A percentile compares a stretch with the other conserved stretches of the same genome.
phyloP scores from a whole-genome alignment of 192 early-diverging fungal species.

The Coemansia sp. region DNA sequence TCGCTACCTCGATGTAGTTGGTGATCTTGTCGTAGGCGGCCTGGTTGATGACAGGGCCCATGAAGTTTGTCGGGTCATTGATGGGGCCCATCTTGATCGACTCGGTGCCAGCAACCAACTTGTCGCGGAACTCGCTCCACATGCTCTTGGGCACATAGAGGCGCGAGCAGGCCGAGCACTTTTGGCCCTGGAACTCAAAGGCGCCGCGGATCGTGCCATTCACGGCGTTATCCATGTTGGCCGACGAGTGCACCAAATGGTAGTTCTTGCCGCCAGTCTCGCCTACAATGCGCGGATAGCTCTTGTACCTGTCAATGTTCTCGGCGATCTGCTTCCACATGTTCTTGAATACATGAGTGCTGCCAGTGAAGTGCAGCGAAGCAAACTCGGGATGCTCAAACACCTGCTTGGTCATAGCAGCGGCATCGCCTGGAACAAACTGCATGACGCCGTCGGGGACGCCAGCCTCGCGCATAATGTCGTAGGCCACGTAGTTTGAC shows the following conservation, averaged over 20 bases:
- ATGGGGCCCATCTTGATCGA: constrained; percentile 86
- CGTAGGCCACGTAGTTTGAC: constrained; percentile 88
- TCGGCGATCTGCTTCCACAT: constrained; percentile 91
- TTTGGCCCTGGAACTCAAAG: constrained; percentile 99
- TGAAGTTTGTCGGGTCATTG: constrained; percentile 86
- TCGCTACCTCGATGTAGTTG: constrained; percentile 83
- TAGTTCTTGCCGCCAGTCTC: constrained; percentile 99
- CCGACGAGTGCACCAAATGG: constrained; percentile 85
- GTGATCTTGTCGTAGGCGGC: constrained; percentile 94
- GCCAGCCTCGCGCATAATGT: constrained; percentile 95
- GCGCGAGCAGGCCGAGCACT: constrained; percentile 96
- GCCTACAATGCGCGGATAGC: constrained; percentile 96
- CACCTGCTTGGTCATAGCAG: constrained; percentile 75
- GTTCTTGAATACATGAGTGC: constrained; percentile 89
- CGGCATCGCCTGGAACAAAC: constrained; percentile 92
- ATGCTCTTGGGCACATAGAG: constrained; percentile 85
- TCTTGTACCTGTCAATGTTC: constrained; percentile 90
- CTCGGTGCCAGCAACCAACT: constrained; percentile 67
- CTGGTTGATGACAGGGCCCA: constrained; percentile 91
- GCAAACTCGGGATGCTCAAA: constrained; percentile 93
- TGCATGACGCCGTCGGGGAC: constrained; percentile 97
- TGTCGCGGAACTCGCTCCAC: constrained; percentile 73
- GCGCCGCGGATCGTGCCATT: constrained; percentile 88
- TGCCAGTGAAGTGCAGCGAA: constrained; percentile 96
- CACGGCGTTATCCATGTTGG: constrained; percentile 78